Percentiles rank a stretch among this genome's conserved stretches.
Conservation (phyloP, 148 eudicot genomes). For the Vaccinium myrtillus region DNA sequence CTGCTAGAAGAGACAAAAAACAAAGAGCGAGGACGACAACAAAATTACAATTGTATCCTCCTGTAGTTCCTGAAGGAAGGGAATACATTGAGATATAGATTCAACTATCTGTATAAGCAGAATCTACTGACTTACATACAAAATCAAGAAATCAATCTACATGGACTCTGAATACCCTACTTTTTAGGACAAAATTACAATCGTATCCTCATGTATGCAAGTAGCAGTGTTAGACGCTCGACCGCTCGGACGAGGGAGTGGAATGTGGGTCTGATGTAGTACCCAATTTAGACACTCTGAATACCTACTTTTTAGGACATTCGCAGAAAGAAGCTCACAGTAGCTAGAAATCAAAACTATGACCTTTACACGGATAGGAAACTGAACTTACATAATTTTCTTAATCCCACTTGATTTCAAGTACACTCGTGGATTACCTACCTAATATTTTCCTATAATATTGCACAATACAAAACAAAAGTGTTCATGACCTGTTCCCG, state of each 20-base stretch:
- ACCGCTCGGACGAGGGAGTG: not conserved
- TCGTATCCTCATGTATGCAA: not conserved
- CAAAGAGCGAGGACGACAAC: not conserved
- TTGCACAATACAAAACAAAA: not conserved
- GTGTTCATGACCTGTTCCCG: not conserved
- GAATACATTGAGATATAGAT: not conserved
- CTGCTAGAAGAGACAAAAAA: constrained; percentile 30
- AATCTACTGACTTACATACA: not conserved
- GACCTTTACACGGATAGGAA: not conserved
- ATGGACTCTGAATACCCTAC: not conserved
- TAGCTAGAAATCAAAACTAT: not conserved
- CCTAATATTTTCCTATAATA: not conserved
- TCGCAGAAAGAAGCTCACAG: not conserved
- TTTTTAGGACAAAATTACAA: no score
- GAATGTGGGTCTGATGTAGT: not conserved
- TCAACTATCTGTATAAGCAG: not conserved
- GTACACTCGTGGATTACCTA: not conserved
- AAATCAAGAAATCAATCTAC: not conserved
- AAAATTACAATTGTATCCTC: not conserved
- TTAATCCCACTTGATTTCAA: not conserved
- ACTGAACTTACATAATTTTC: not conserved
- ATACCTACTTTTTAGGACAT: not conserved
- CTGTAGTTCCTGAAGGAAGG: not conserved
- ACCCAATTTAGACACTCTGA: not conserved
- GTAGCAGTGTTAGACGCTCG: not conserved